Evolutionary conservation across 148 eudicot species (phyloP).

Genomic region (Vaccinium corymbosum): DNA sequence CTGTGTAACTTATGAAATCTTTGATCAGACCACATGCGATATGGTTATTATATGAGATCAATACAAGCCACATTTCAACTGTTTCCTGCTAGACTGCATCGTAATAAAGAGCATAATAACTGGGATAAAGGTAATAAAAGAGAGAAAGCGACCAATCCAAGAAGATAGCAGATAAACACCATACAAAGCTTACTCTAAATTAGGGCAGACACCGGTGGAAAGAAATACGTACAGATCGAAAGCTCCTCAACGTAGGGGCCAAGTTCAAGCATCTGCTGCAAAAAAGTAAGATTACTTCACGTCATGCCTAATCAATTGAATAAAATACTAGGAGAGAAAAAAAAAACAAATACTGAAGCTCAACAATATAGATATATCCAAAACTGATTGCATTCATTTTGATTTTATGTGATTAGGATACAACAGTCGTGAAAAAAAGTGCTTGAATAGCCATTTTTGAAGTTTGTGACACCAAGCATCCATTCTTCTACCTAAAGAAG

Average conservation of each 20-base stretch:
- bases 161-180: not conserved
- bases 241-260: slow-evolving; percentile 90
- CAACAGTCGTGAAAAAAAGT: not conserved
- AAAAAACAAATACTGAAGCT: not conserved
- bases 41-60: not conserved
- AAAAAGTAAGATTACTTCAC: slow-evolving; percentile 10
- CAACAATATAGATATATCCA: not conserved
- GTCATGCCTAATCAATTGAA: not conserved
- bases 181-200: not conserved
- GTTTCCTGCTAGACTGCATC: not conserved
- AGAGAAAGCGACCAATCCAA: not conserved
- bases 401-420: too few species aligned
- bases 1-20: not conserved
- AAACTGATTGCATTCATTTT: not conserved
- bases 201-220: not conserved
- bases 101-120: not conserved
- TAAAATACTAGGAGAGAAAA: not conserved
- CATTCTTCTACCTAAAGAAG: not conserved
- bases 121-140: not conserved
- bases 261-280: slow-evolving; percentile 86
- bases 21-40: not conserved
- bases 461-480: not conserved
- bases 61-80: not conserved
- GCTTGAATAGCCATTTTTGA: not conserved
- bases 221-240: slow-evolving; percentile 26